These are phyloP conservation scores for Aspergillus saccharolyticus DNA, from an alignment of 495 filamentous ascomycete genomes.

Conservation along the genomic window DNA sequence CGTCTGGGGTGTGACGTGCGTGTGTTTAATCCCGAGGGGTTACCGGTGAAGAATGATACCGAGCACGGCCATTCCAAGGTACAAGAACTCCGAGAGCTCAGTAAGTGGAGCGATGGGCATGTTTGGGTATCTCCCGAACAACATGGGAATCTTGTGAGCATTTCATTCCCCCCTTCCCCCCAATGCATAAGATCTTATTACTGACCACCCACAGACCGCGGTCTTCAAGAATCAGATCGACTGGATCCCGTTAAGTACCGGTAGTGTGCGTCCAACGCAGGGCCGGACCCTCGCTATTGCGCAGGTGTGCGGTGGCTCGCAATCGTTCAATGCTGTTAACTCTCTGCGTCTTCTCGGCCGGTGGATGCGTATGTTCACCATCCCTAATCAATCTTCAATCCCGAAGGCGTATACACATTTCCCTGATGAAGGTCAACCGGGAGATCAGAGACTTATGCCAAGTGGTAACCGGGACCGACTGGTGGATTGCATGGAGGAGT, in stretches of 20 bases:
- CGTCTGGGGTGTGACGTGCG: constrained; percentile 65
- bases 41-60: constrained; percentile 61
- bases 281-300: constrained; percentile 61
- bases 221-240: constrained; percentile 77
- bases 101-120: constrained; percentile 65
- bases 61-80: constrained; percentile 57
- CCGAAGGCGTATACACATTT: constrained; percentile 65
- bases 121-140: constrained; percentile 67
- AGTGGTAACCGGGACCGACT: constrained; percentile 61
- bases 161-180: background rate
- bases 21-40: constrained; percentile 54
- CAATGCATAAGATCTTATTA: background rate
- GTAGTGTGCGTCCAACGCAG: constrained; percentile 64
- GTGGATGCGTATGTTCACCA: constrained; percentile 76
- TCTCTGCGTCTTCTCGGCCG: constrained; percentile 62
- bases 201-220: constrained; percentile 41
- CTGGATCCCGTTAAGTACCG: constrained; percentile 63
- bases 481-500: constrained; percentile 75
- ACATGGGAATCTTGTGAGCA: constrained; percentile 59
- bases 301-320: constrained; percentile 62
- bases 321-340: constrained; percentile 74
- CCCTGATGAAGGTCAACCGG: constrained; percentile 48
- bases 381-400: constrained; percentile 64
- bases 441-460: constrained; percentile 50
- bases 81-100: constrained; percentile 59